phyloP scores from a whole-genome alignment of 2,329 filamentous ascomycete species.

The Colletotrichum tabaci region DNA sequence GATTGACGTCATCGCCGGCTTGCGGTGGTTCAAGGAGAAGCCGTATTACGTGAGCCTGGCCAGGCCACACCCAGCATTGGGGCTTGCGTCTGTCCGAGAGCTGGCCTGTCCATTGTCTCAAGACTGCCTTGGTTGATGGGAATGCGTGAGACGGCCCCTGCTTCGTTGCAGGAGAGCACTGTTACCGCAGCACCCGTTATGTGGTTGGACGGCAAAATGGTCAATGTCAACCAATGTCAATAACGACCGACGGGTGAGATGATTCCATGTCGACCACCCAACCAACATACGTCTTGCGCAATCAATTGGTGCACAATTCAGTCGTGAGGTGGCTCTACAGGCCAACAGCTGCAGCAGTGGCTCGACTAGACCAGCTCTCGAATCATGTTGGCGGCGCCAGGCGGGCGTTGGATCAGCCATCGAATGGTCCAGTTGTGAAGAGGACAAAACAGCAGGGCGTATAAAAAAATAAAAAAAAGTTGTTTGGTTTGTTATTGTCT shows the following conservation, averaged over 20 bases:
- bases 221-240: not conserved
- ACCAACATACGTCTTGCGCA: not conserved
- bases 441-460: not conserved
- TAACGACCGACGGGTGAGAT: not conserved
- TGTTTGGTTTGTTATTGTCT: slow-evolving; percentile 32
- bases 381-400: slow-evolving; percentile 7
- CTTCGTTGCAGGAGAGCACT: slow-evolving; percentile 17
- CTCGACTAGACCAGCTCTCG: slow-evolving; percentile 17
- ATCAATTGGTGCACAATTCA: not conserved
- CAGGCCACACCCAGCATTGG: not conserved
- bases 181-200: slow-evolving; percentile 15
- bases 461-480: not conserved
- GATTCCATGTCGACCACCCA: not conserved
- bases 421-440: not conserved
- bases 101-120: slow-evolving; percentile 12
- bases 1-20: slow-evolving; percentile 29
- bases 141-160: slow-evolving; percentile 35
- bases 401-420: not conserved
- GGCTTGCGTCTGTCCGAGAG: slow-evolving; percentile 14
- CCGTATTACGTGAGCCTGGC: slow-evolving; percentile 26
- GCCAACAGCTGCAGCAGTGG: not conserved
- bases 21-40: slow-evolving; percentile 21
- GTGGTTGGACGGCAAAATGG: slow-evolving; percentile 27
- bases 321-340: slow-evolving; percentile 1
- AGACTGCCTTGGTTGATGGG: slow-evolving; percentile 7